These are phyloP conservation scores for Annulohypoxylon stygium DNA, from an alignment of 495 filamentous ascomycete genomes.

Conservation along the genomic window DNA sequence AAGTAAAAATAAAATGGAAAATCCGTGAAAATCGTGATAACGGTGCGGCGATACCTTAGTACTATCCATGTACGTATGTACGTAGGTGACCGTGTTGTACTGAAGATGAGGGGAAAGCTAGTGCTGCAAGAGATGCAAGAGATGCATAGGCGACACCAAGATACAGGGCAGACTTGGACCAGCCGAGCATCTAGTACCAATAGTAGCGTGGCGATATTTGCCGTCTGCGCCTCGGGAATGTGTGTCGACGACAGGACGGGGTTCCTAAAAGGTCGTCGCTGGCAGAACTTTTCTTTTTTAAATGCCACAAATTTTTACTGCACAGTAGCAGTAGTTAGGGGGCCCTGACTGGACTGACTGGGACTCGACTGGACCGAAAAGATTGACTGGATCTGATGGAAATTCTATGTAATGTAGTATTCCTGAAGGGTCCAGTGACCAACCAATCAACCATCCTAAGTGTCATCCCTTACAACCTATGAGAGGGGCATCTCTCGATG, in stretches of 20 bases:
- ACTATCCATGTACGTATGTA: neutral
- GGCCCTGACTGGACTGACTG: constrained; percentile 29
- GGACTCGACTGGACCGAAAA: too few relatives aligned
- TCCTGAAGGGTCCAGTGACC: constrained; percentile 35
- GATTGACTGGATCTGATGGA: constrained; percentile 27
- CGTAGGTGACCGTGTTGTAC: constrained; percentile 27
- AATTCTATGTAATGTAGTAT: constrained; percentile 43
- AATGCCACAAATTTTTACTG: too few relatives aligned
- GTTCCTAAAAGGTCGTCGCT: constrained; percentile 22
- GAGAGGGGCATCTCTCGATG: constrained; percentile 13
- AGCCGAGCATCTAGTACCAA: constrained; percentile 40
- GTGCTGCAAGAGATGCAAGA: constrained; percentile 48
- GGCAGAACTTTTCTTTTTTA: constrained; percentile 8
- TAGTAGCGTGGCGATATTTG: constrained; percentile 46
- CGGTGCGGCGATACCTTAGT: constrained; percentile 19
- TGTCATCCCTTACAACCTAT: constrained; percentile 22
- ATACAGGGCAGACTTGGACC: constrained; percentile 27
- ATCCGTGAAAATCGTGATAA: constrained; percentile 24
- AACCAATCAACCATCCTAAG: constrained; percentile 26
- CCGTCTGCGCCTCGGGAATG: constrained; percentile 43
- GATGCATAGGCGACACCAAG: constrained; percentile 46
- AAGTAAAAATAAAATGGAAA: constrained; percentile 24
- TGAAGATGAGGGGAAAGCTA: constrained; percentile 39
- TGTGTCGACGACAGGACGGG: constrained; percentile 35
- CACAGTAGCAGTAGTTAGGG: constrained; percentile 11